Evolutionary conservation across 345 rosid species (phyloP).

Genomic region (Eucalyptus urophylla): DNA sequence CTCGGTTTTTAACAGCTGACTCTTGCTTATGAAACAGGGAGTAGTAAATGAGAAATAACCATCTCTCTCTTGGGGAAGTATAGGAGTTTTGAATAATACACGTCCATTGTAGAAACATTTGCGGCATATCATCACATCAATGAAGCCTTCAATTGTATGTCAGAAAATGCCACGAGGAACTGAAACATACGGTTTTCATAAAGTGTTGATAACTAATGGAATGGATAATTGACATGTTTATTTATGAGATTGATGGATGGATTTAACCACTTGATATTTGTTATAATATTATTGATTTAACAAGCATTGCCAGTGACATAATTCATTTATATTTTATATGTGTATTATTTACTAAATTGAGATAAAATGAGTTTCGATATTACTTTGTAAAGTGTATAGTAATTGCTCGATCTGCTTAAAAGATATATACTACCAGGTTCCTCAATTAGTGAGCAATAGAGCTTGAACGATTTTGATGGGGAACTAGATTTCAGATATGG

Average conservation of each 20-base stretch:
- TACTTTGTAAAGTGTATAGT: no score
- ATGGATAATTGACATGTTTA: no score
- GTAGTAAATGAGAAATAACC: not conserved
- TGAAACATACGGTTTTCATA: not conserved
- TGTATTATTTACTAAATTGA: no score
- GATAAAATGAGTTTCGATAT: no score
- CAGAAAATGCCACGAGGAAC: not conserved
- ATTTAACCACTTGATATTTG: no score
- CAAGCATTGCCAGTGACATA: no score
- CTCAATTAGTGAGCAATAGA: no score
- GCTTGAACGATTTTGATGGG: no score
- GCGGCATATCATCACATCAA: not conserved
- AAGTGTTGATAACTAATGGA: not conserved
- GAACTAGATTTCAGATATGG: fast-evolving
- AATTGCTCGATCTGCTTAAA: fast-evolving
- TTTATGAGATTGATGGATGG: no score
- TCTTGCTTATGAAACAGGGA: not conserved
- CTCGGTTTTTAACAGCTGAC: not conserved
- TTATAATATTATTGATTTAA: no score
- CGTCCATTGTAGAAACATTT: not conserved
- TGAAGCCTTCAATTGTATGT: not conserved
- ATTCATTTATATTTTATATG: no score
- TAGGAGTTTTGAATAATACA: not conserved
- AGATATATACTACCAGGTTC: fast-evolving
- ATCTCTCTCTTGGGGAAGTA: not conserved